Percentiles rank a stretch among this genome's conserved stretches.
Evolutionary conservation across 306 rosid species (phyloP).

Genomic region (Gastrolobium bilobum): DNA sequence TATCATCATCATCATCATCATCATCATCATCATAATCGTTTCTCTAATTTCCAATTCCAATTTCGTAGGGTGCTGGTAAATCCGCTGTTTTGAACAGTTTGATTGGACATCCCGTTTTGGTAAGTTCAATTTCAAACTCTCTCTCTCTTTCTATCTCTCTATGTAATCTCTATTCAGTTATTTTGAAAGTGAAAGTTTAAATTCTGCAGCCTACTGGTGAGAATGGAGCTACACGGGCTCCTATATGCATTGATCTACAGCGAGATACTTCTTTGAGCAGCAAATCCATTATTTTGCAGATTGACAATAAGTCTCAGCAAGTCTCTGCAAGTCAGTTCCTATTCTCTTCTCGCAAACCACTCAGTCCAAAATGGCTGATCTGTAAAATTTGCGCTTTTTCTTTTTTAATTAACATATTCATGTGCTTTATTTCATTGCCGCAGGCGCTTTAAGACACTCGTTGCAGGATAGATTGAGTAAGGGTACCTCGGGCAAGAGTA

Average conservation of each 20-base stretch:
- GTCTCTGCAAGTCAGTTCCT: constrained; percentile 92
- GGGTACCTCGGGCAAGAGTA: constrained; percentile 72
- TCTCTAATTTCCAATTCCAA: neutral
- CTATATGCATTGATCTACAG: constrained; percentile 91
- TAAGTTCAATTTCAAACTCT: constrained; percentile 52
- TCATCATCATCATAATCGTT: neutral
- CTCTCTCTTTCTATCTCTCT: neutral
- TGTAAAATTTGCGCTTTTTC: constrained; percentile 18
- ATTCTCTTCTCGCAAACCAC: neutral
- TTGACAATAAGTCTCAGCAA: constrained; percentile 93
- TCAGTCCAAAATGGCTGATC: constrained; percentile 35
- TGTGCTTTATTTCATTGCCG: constrained; percentile 43
- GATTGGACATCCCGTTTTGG: constrained; percentile 97
- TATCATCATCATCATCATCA: neutral
- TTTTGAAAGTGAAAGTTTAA: neutral
- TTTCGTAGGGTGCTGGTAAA: constrained; percentile 90
- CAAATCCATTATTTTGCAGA: constrained; percentile 91
- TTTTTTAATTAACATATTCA: constrained; percentile 23
- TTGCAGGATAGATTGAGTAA: constrained; percentile 93
- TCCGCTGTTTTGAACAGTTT: constrained; percentile 95
- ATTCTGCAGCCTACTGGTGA: constrained; percentile 92
- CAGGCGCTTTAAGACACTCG: constrained; percentile 95
- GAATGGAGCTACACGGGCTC: constrained; percentile 98
- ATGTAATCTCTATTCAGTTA: neutral
- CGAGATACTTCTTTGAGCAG: constrained; percentile 89